Conservation (phyloP, 768 basidiomycete genomes). For the Lactarius deliciosus region DNA sequence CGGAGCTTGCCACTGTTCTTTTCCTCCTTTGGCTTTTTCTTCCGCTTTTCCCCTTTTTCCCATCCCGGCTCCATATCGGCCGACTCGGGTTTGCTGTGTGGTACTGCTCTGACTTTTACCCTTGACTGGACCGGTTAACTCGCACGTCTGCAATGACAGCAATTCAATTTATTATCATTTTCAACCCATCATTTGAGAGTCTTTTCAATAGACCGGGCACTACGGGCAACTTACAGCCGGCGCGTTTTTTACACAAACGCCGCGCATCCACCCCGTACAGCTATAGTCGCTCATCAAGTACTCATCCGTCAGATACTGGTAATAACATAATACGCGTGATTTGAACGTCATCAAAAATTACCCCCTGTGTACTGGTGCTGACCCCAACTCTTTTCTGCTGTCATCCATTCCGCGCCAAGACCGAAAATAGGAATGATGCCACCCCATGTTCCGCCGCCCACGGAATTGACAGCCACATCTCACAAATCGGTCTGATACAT, state of each 20-base stretch:
- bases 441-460: background rate
- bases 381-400: background rate
- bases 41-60: background rate
- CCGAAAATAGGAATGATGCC: constrained; percentile 5
- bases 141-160: too few species aligned
- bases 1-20: constrained; percentile 17
- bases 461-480: constrained; percentile 1
- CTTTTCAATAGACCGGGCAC: background rate
- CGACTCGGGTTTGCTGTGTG: background rate
- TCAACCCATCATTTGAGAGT: background rate
- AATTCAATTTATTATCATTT: background rate
- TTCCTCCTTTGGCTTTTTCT: background rate
- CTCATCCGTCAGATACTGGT: background rate
- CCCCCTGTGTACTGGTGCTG: background rate
- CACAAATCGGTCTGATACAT: background rate
- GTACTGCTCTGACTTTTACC: background rate
- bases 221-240: background rate
- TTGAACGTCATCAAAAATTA: constrained; percentile 17
- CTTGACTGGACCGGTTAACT: too few species aligned
- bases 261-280: background rate
- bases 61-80: constrained; percentile 6
- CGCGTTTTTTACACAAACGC: constrained; percentile 17
- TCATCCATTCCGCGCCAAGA: background rate
- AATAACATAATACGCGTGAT: constrained; percentile 14
- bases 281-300: background rate